phyloP scores from a whole-genome alignment of 2,329 filamentous ascomycete species.

The Plectosphaerella cucumerina region DNA sequence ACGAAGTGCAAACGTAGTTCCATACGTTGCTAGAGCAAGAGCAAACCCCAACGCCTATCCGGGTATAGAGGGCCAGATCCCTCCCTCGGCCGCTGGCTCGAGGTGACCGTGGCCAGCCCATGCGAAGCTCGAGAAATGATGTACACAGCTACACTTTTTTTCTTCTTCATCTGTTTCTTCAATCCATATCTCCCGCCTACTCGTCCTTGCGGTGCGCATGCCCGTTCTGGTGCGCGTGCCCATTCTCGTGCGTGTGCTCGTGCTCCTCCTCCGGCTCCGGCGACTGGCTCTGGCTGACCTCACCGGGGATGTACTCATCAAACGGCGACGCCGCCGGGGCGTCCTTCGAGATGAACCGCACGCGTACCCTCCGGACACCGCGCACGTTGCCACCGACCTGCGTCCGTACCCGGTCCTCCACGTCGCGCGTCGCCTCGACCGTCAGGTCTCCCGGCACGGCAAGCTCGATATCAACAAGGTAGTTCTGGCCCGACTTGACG shows the following conservation, averaged over 20 bases:
- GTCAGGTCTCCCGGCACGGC: conserved; percentile 75
- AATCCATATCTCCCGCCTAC: conserved; percentile 1
- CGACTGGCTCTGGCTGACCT: conserved; percentile 38
- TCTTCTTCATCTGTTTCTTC: neutral
- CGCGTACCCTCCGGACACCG: conserved; percentile 76
- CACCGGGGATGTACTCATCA: conserved; percentile 73
- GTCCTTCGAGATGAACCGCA: conserved; percentile 76
- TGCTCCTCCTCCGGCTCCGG: conserved; percentile 57
- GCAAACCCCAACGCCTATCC: too few species aligned
- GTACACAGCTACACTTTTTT: neutral
- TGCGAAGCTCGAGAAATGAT: too few species aligned
- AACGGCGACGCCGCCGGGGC: conserved; percentile 48
- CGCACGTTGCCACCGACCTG: conserved; percentile 72
- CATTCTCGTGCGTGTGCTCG: conserved; percentile 36
- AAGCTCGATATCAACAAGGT: conserved; percentile 85
- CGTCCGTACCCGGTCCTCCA: conserved; percentile 72
- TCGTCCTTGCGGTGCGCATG: conserved; percentile 23
- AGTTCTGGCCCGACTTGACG: conserved; percentile 95
- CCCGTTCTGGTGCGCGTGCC: conserved; percentile 30
- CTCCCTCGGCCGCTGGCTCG: too few species aligned
- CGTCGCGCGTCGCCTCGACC: conserved; percentile 60
- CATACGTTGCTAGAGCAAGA: too few species aligned
- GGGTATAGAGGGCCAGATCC: too few species aligned
- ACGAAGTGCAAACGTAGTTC: too few species aligned
- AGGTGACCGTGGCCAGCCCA: too few species aligned